A percentile compares a stretch with the other conserved stretches of the same genome.
Conservation (phyloP, 2,329 filamentous ascomycete genomes). For the Herpotrichia juniperi region DNA sequence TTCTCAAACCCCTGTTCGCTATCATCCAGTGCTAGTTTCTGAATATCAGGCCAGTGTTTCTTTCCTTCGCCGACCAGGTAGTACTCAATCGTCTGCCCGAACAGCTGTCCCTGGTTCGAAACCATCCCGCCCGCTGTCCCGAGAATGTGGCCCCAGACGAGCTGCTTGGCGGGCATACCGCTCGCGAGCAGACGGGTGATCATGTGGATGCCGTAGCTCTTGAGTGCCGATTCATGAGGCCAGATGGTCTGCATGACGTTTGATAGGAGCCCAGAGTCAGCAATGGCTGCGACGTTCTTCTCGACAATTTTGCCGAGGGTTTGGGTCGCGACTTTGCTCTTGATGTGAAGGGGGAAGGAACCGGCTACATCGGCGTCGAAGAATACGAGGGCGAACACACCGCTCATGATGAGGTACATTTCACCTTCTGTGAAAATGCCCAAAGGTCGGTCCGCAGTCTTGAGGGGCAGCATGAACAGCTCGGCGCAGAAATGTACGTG, state of each 20-base stretch:
- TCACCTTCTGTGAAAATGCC: slow-evolving; percentile 62
- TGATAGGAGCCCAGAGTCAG: slow-evolving; percentile 48
- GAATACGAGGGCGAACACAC: slow-evolving; percentile 61
- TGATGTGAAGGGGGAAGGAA: slow-evolving; percentile 58
- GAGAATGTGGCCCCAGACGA: slow-evolving; percentile 64
- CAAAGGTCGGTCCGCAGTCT: slow-evolving; percentile 57
- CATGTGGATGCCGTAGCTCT: slow-evolving; percentile 62
- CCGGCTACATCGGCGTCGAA: slow-evolving; percentile 60
- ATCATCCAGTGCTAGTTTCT: slow-evolving; percentile 53
- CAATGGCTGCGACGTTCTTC: slow-evolving; percentile 55
- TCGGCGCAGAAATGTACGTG: slow-evolving; percentile 62
- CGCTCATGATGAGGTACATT: slow-evolving; percentile 59
- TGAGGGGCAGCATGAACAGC: slow-evolving; percentile 62
- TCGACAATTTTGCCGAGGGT: slow-evolving; percentile 57
- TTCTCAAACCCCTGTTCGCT: slow-evolving; percentile 52
- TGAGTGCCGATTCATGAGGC: slow-evolving; percentile 50
- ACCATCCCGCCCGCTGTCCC: slow-evolving; percentile 62
- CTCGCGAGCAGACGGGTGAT: slow-evolving; percentile 59
- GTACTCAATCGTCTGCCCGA: slow-evolving; percentile 63
- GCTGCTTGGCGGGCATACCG: slow-evolving; percentile 53
- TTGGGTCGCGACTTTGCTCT: slow-evolving; percentile 55
- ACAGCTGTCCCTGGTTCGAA: slow-evolving; percentile 63
- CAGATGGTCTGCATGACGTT: slow-evolving; percentile 49
- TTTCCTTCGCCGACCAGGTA: slow-evolving; percentile 58
- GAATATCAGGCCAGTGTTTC: slow-evolving; percentile 56